Evolutionary conservation across 495 filamentous ascomycete species (phyloP).

Genomic region (Penicillium canariense): DNA sequence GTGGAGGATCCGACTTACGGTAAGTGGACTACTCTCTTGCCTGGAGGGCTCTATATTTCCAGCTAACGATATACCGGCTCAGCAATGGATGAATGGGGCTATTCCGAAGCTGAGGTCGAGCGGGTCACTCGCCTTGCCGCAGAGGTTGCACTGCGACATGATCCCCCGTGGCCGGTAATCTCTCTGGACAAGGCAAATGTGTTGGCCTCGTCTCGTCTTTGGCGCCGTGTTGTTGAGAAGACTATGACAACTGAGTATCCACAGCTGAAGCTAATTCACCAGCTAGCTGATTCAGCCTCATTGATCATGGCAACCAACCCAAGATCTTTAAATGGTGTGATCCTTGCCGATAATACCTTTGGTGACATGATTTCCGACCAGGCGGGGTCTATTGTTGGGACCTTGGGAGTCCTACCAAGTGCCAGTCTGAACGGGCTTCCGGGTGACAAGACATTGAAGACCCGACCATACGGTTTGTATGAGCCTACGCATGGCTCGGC

Average conservation of each 20-base stretch:
- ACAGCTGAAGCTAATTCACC: slow-evolving; percentile 43
- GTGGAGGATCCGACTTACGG: slow-evolving; percentile 46
- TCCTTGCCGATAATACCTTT: slow-evolving; percentile 52
- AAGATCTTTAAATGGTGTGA: slow-evolving; percentile 46
- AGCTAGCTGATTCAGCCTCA: slow-evolving; percentile 50
- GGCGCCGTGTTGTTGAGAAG: slow-evolving; percentile 45
- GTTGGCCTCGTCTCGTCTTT: slow-evolving; percentile 48
- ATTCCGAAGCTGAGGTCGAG: slow-evolving; percentile 45
- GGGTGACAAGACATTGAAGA: slow-evolving; percentile 27
- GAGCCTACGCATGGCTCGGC: slow-evolving; percentile 46
- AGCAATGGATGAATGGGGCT: slow-evolving; percentile 52
- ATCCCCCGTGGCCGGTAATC: slow-evolving; percentile 46
- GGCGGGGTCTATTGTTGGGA: slow-evolving; percentile 48
- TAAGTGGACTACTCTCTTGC: slow-evolving; percentile 3
- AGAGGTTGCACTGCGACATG: slow-evolving; percentile 42
- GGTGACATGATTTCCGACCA: slow-evolving; percentile 54
- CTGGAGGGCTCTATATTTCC: background rate
- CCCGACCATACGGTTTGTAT: slow-evolving; percentile 38
- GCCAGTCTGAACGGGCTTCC: slow-evolving; percentile 51
- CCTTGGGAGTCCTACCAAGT: slow-evolving; percentile 48
- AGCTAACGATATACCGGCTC: no score
- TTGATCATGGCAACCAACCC: slow-evolving; percentile 51
- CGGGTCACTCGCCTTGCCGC: slow-evolving; percentile 48
- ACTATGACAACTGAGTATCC: slow-evolving; percentile 49
- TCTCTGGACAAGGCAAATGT: slow-evolving; percentile 54